Percentiles rank a stretch among this genome's conserved stretches.
phyloP scores from a whole-genome alignment of 768 basidiomycete genomes.

The Sarcodon aspratus region DNA sequence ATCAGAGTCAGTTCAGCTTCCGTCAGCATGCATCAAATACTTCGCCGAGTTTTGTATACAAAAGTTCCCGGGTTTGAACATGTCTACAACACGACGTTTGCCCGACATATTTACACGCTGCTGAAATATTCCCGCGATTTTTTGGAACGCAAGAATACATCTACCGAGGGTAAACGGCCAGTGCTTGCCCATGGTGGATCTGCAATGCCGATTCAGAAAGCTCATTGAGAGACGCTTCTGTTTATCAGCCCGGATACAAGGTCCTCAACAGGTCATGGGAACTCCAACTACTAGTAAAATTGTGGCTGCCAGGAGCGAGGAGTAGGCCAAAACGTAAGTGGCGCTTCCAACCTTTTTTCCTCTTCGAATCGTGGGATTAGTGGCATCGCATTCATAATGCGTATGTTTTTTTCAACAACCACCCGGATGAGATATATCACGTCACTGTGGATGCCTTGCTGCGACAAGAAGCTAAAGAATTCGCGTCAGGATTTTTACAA shows the following conservation, averaged over 20 bases:
- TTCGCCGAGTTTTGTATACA: slow-evolving; percentile 66
- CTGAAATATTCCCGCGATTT: slow-evolving; percentile 78
- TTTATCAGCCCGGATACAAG: slow-evolving; percentile 62
- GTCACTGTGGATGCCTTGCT: slow-evolving; percentile 98
- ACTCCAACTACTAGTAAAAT: no score
- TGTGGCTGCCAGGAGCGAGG: no score
- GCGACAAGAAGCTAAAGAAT: slow-evolving; percentile 98
- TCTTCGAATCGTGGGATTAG: no score
- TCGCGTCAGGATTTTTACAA: slow-evolving; percentile 90
- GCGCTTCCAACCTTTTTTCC: no score
- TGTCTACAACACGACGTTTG: slow-evolving; percentile 92
- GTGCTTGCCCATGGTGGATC: slow-evolving; percentile 98
- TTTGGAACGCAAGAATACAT: slow-evolving; percentile 45
- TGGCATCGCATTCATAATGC: no score
- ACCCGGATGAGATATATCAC: slow-evolving; percentile 87
- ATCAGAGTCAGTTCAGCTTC: slow-evolving; percentile 52
- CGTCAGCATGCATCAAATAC: no score
- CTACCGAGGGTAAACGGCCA: slow-evolving; percentile 27
- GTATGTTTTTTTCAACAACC: no score
- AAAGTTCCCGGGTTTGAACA: slow-evolving; percentile 63
- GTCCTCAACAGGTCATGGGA: slow-evolving; percentile 40
- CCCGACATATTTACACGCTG: slow-evolving; percentile 68
- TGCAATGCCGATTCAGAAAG: slow-evolving; percentile 99
- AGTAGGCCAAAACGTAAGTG: no score
- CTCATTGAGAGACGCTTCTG: slow-evolving; percentile 87